Evolutionary conservation across 2,329 filamentous ascomycete species (phyloP).

Genomic region (Aschersonia sp.): DNA sequence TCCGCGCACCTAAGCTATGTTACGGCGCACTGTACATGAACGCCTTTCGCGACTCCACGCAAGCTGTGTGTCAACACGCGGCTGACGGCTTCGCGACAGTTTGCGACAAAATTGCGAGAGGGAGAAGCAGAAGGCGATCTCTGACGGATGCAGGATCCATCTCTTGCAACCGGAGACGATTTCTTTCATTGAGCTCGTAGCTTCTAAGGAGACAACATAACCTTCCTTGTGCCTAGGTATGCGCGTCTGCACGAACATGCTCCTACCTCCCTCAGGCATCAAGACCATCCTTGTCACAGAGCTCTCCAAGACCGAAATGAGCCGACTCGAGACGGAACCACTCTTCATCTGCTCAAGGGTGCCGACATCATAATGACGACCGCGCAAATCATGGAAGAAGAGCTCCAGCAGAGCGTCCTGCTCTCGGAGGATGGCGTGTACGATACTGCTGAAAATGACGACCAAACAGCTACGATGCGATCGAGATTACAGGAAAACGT

Average conservation of each 20-base stretch:
- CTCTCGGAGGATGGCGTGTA: conserved; percentile 34
- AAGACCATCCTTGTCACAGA: not conserved
- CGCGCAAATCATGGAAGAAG: conserved; percentile 40
- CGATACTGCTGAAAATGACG: conserved; percentile 15
- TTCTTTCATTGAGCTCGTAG: no score
- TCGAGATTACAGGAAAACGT: conserved; percentile 7
- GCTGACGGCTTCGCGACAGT: not conserved
- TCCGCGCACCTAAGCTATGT: no score
- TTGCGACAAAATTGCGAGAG: not conserved
- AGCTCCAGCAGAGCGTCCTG: conserved; percentile 40
- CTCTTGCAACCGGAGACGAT: not conserved
- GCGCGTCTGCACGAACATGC: not conserved
- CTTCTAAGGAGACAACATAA: not conserved
- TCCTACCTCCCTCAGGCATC: not conserved
- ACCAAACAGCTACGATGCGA: not conserved
- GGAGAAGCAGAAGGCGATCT: no score
- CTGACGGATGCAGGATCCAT: not conserved
- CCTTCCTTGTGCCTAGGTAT: not conserved
- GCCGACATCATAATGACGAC: conserved; percentile 27
- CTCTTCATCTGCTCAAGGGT: not conserved
- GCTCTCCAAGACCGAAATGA: not conserved
- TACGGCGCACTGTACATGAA: conserved; percentile 4
- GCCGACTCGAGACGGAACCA: not conserved
- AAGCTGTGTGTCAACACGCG: not conserved
- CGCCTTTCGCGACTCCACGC: conserved; percentile 1